Evolutionary conservation across 179 eudicot species (phyloP), one percentile per base, ranked within the genome.

Genomic region (Carnegiea gigantea): DNA sequence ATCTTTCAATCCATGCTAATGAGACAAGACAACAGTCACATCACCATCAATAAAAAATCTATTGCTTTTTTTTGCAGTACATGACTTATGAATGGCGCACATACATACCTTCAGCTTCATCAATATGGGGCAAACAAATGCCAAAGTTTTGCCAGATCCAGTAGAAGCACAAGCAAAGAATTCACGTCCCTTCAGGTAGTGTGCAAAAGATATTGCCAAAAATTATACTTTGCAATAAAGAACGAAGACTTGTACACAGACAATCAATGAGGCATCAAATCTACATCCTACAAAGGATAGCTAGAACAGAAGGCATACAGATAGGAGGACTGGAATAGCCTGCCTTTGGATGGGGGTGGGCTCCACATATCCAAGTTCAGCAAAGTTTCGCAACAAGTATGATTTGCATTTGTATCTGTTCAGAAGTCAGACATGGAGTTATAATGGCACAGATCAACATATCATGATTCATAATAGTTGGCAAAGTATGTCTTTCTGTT

Each of bases 131-230:
- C 92, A 90, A 77, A 96, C 81, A 82, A 96, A 96, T 54, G 99
- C 99, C 90, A 96, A 86, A 71, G 99, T 96, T 88, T 96, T 96
- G 0, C 99, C 99, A 54, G 98, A 94, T 76, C 99, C 99, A 84
- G 99, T 96, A 78, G 99, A 98, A 70, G 98, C 99, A 88, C 96
- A 94, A 67, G 97, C 98, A 86, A 96, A 96, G 86, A 98, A 96
- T 87, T 96, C 99, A 80, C 98, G 87, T 48, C 97, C 99, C 98
- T 95, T 81, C 9, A 73, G 82, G 77, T 57, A 72, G 73, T 75
- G 70, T 26, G 23, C 14, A 44, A 76, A 68, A 71, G 4, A 38
- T 78, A 26, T n/a, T 40, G 70, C 18, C 53, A 59, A 1, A 26
- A 40, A 11, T 48, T 64, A 28, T 28, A 30, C 36, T 51, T 65